Percentiles rank a stretch among this genome's conserved stretches.
These are phyloP conservation scores for Sporothrix protearum DNA, from an alignment of 2,329 filamentous ascomycete genomes.

Conservation along the genomic window DNA sequence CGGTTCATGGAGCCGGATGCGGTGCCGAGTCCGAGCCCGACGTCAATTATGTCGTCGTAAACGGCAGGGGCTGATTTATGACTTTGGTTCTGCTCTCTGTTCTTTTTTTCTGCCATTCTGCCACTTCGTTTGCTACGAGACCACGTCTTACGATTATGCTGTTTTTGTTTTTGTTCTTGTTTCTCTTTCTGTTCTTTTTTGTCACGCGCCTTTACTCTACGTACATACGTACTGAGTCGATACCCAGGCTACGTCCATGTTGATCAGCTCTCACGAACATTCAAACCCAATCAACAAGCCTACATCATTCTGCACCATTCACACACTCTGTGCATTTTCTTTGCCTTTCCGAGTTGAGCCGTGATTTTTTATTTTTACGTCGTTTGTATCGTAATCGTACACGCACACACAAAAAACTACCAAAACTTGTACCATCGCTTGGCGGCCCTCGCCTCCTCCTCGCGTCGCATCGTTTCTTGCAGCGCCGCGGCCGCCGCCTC, in stretches of 20 bases:
- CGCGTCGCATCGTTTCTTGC: conserved; percentile 33
- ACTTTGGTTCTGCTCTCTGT: neutral
- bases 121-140: neutral
- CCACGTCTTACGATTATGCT: neutral
- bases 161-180: neutral
- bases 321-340: neutral
- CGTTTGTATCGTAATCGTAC: neutral
- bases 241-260: neutral
- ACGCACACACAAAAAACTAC: conserved; percentile 37
- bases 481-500: conserved; percentile 44
- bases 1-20: conserved; percentile 28
- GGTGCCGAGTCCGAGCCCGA: conserved; percentile 20
- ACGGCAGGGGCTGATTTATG: neutral
- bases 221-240: neutral
- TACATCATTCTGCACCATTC: neutral
- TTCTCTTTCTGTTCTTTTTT: neutral
- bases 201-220: neutral
- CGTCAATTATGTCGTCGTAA: conserved; percentile 33
- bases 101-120: neutral
- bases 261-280: neutral
- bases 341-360: neutral
- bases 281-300: neutral
- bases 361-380: neutral
- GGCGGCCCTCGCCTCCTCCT: conserved; percentile 22
- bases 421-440: conserved; percentile 57